Conservation (phyloP, 441 rosid genomes). For the Geranium incanum region DNA sequence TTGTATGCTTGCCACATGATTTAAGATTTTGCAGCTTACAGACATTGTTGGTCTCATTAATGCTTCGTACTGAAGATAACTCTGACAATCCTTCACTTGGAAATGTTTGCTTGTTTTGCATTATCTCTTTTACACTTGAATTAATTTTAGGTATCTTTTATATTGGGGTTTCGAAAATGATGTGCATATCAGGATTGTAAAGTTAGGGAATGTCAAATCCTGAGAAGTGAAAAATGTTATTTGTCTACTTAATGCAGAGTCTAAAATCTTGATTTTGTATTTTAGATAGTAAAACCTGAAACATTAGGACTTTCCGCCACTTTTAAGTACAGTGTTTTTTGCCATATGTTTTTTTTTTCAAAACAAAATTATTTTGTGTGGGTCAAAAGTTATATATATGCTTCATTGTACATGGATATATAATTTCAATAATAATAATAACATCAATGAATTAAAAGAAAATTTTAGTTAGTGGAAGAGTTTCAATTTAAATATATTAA, state of each 20-base stretch:
- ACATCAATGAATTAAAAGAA: no score
- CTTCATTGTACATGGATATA: no score
- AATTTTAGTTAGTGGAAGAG: no score
- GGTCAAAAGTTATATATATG: no score
- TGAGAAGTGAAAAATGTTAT: neutral
- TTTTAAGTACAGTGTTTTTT: no score
- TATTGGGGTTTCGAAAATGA: no score
- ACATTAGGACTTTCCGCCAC: neutral
- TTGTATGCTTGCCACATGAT: slow-evolving; percentile 9
- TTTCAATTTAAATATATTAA: no score
- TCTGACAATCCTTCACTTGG: neutral
- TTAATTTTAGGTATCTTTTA: slow-evolving; percentile 19
- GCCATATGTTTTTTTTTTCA: no score
- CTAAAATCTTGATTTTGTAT: neutral
- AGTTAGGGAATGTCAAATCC: neutral
- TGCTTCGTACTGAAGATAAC: slow-evolving; percentile 4
- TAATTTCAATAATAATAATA: no score
- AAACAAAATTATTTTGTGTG: no score
- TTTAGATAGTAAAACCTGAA: neutral
- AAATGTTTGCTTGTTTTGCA: neutral
- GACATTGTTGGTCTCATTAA: neutral
- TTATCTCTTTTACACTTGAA: slow-evolving; percentile 2
- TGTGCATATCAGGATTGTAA: no score
- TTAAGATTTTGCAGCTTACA: slow-evolving; percentile 10
- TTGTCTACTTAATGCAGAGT: neutral